phyloP scores from a whole-genome alignment of 140 eudicot genomes.

The Ambrosia hybrid region DNA sequence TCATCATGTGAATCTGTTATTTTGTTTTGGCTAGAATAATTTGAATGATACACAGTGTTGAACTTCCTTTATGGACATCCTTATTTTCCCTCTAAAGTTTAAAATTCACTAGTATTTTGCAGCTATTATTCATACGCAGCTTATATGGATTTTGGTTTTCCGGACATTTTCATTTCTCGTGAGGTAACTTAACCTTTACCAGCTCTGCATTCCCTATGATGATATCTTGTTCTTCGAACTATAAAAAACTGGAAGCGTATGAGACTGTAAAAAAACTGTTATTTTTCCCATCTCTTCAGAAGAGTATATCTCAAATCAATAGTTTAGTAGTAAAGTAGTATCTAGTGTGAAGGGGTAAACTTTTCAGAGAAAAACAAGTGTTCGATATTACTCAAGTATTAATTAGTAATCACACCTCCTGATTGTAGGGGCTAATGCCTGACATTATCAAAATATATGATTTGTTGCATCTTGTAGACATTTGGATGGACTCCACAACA shows the following conservation, averaged over 20 bases:
- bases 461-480: constrained; percentile 45
- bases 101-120: constrained; percentile 31
- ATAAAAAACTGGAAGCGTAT: constrained; percentile 17
- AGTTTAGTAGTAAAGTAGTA: constrained; percentile 4
- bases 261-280: constrained; percentile 7
- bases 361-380: too few species aligned
- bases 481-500: constrained; percentile 95
- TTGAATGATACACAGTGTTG: constrained; percentile 5
- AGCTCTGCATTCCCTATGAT: neutral
- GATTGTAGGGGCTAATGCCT: too few species aligned
- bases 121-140: constrained; percentile 91
- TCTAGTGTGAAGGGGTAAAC: neutral
- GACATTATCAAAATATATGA: neutral
- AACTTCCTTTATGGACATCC: constrained; percentile 8
- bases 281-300: neutral
- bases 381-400: too few species aligned
- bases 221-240: neutral
- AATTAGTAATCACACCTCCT: too few species aligned
- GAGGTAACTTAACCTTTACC: constrained; percentile 49
- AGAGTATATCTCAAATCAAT: constrained; percentile 12
- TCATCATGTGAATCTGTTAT: constrained; percentile 8
- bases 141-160: constrained; percentile 92
- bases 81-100: constrained; percentile 8
- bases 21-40: neutral
- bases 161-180: constrained; percentile 93